Conservation (phyloP, 2,329 filamentous ascomycete species). For the Gaeumannomyces sp. region DNA sequence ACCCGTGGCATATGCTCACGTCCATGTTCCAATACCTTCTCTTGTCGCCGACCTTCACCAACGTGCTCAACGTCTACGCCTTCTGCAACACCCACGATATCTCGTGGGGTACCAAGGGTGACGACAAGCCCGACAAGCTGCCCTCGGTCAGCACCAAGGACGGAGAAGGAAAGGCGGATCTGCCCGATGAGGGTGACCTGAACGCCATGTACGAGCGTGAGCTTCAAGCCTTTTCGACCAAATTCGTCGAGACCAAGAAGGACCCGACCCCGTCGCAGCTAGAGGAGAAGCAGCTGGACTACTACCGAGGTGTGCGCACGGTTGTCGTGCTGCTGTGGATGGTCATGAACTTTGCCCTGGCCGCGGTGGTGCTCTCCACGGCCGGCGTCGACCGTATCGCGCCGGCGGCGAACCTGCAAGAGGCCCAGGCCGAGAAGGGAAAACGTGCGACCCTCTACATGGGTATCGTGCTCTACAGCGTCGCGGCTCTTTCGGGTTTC, state of each 20-base stretch:
- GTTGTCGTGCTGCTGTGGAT: constrained; percentile 94
- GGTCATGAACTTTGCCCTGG: constrained; percentile 86
- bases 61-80: constrained; percentile 97
- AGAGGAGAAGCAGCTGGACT: constrained; percentile 88
- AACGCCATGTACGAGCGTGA: constrained; percentile 94
- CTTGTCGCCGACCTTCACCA: constrained; percentile 93
- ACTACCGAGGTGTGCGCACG: constrained; percentile 93
- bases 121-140: constrained; percentile 89
- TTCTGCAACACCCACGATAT: constrained; percentile 99
- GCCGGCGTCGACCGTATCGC: constrained; percentile 70
- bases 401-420: constrained; percentile 36
- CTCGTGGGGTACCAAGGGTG: constrained; percentile 96
- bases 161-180: constrained; percentile 83
- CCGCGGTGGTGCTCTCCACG: constrained; percentile 78
- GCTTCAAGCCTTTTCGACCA: constrained; percentile 64
- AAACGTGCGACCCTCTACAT: constrained; percentile 72
- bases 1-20: constrained; percentile 99
- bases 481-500: constrained; percentile 76
- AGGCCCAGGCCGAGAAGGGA: constrained; percentile 30
- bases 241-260: constrained; percentile 67
- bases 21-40: constrained; percentile 90
- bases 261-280: constrained; percentile 46
- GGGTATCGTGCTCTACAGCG: constrained; percentile 80
- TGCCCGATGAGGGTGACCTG: constrained; percentile 90
- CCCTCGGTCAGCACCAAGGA: constrained; percentile 86